These are phyloP conservation scores for Candida glaebosa DNA, from an alignment of 805 yeast species.

Conservation along the genomic window DNA sequence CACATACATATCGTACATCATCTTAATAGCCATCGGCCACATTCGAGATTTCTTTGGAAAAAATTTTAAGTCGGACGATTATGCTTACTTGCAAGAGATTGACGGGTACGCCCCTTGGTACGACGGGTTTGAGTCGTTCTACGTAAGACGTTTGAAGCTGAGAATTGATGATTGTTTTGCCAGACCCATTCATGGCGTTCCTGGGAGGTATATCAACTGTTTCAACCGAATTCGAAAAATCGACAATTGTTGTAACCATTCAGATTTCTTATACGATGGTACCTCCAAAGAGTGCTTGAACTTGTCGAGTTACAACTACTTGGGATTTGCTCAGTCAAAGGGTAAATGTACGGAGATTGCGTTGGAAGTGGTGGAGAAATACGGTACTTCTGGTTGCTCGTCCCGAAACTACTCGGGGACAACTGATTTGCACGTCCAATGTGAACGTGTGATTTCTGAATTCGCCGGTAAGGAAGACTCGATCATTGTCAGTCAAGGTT, in stretches of 20 bases:
- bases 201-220: constrained; percentile 86
- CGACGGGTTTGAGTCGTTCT: constrained; percentile 89
- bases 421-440: constrained; percentile 63
- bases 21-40: constrained; percentile 86
- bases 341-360: constrained; percentile 88
- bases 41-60: constrained; percentile 85
- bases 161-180: constrained; percentile 94
- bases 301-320: constrained; percentile 85
- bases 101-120: constrained; percentile 97
- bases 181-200: constrained; percentile 95
- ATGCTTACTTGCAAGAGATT: constrained; percentile 63
- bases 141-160: constrained; percentile 84
- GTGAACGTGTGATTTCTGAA: constrained; percentile 75
- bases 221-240: constrained; percentile 73
- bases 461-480: constrained; percentile 92
- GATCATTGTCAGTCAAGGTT: constrained; percentile 87
- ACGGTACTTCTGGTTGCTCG: constrained; percentile 79
- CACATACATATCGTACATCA: constrained; percentile 82
- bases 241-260: constrained; percentile 38
- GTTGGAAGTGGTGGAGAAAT: constrained; percentile 53
- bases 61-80: constrained; percentile 61
- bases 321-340: constrained; percentile 94
- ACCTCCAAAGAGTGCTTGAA: constrained; percentile 75
- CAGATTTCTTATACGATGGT: constrained; percentile 66
- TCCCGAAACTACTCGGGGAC: constrained; percentile 76